Base-by-base conservation (phyloP, 1,284 basidiomycete genomes). In the Puccinia hordei region DNA sequence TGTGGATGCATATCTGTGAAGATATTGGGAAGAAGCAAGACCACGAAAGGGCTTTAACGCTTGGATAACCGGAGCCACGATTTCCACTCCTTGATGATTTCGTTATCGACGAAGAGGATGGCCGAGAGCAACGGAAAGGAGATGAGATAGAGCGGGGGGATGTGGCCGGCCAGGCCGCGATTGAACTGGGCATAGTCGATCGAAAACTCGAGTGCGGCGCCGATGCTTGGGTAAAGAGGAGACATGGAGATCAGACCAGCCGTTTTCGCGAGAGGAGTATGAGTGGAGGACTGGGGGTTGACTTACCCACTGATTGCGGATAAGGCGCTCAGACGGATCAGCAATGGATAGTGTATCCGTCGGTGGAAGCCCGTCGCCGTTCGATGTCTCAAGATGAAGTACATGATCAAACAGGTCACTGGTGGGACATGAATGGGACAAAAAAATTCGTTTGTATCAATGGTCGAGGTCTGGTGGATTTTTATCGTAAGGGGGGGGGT, bases 51-150 rank as follows among this genome's bases (percentile, higher is more conserved):
- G n/a, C n/a, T n/a, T n/a, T n/a, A n/a, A n/a, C n/a, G n/a, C n/a
- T n/a, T n/a, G n/a, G n/a, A n/a, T 53, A 53, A 73, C 24, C 51
- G 12, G 6, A 79, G 22, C 77, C 77, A 71, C 30, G 77, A 59
- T 33, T 63, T 57, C 77, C 77, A 79, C 30, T 79, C 77, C 22
- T 71, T 71, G 13, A 68, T 13, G 27, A 72, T 63, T 15, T 71
- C 51, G 30, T 61, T n/a, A 38, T 79, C 68, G 8, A 79, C 66
- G 33, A 72, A 79, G 2, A 79, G 27, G 10, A n/a, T 22, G 1
- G 77, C 65, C 1, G 35, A 44, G 33, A 72, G 15, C 10, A 79
- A 51, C 35, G 77, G 77, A 51, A 79, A 79, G 24, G 33, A 30
- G 41, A 79, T 79, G 12, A 79, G 35, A 61, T 72, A 72, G 6